Evolutionary conservation across 2,329 filamentous ascomycete species (phyloP).

Genomic region (Aspergillus proliferans): DNA sequence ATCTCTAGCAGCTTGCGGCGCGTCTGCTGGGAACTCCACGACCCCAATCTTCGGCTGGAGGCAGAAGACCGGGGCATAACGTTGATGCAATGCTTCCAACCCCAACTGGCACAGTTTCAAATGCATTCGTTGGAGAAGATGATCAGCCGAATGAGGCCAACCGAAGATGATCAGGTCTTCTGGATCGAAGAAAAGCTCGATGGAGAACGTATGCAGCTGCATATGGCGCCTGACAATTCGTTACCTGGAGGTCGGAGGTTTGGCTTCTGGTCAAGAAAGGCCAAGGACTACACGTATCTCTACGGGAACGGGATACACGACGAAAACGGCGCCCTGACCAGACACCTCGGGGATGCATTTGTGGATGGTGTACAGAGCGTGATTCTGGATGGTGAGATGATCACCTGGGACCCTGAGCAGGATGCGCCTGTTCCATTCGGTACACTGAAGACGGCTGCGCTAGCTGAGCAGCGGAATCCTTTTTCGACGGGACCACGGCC

Average conservation of each 20-base stretch:
- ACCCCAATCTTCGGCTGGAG: constrained; percentile 66
- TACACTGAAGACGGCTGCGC: constrained; percentile 82
- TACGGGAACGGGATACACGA: constrained; percentile 76
- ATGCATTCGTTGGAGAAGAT: constrained; percentile 75
- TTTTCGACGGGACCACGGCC: constrained; percentile 63
- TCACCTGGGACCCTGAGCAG: constrained; percentile 86
- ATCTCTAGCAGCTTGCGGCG: constrained; percentile 83
- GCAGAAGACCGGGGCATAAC: constrained; percentile 67
- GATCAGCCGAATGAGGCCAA: constrained; percentile 61
- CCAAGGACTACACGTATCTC: constrained; percentile 91
- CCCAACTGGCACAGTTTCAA: constrained; percentile 89
- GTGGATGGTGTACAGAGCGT: constrained; percentile 70
- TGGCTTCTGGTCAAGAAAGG: constrained; percentile 89
- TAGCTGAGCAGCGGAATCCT: constrained; percentile 70
- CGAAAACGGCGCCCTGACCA: constrained; percentile 68
- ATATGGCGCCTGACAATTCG: constrained; percentile 69
- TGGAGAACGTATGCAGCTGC: constrained; percentile 93
- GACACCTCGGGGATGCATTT: constrained; percentile 74
- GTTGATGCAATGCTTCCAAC: constrained; percentile 93
- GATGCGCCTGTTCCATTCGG: constrained; percentile 86
- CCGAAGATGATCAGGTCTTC: constrained; percentile 67
- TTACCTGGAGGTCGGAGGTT: constrained; percentile 67
- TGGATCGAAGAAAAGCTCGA: constrained; percentile 99
- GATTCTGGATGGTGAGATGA: constrained; percentile 97
- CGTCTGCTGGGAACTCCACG: constrained; percentile 88